Evolutionary conservation across 768 basidiomycete genomes (phyloP).

Genomic region (Mycena epipterygia): DNA sequence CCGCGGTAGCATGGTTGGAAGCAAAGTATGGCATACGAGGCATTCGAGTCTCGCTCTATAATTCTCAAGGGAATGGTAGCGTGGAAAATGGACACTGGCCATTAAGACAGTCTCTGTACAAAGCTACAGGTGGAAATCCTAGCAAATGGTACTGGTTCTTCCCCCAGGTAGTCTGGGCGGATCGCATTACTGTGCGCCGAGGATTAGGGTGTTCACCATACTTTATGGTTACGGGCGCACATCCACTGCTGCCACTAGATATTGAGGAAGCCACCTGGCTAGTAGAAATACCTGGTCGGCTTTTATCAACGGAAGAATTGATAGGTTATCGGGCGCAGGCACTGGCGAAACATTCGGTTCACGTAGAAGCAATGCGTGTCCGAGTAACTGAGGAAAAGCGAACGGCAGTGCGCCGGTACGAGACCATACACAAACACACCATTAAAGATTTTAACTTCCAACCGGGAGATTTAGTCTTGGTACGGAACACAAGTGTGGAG

Average conservation of each 20-base stretch:
- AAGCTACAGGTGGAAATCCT: slow-evolving; percentile 40
- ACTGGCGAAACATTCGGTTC: slow-evolving; percentile 35
- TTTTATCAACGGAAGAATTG: slow-evolving; percentile 35
- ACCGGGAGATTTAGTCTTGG: slow-evolving; percentile 29
- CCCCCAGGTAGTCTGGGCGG: slow-evolving; percentile 44
- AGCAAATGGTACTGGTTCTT: slow-evolving; percentile 44
- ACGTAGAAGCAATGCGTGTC: background rate
- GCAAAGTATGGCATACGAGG: slow-evolving; percentile 50
- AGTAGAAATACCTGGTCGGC: slow-evolving; percentile 33
- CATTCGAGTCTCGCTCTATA: slow-evolving; percentile 57
- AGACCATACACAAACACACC: slow-evolving; percentile 26
- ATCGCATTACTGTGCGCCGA: slow-evolving; percentile 42
- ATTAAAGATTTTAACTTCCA: slow-evolving; percentile 32
- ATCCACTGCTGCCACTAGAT: slow-evolving; percentile 43
- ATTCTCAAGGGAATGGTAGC: slow-evolving; percentile 55
- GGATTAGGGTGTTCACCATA: slow-evolving; percentile 46
- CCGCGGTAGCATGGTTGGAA: slow-evolving; percentile 36
- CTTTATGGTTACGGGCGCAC: slow-evolving; percentile 47
- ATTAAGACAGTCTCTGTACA: slow-evolving; percentile 41
- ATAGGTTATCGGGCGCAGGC: slow-evolving; percentile 38
- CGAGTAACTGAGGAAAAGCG: slow-evolving; percentile 30
- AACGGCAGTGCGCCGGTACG: slow-evolving; percentile 34
- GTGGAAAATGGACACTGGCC: slow-evolving; percentile 50
- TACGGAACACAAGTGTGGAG: slow-evolving; percentile 4
- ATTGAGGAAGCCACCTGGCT: slow-evolving; percentile 43